Evolutionary conservation across 2,329 filamentous ascomycete species (phyloP), one percentile per base, ranked within the genome.

Genomic region (Raffaelea deltoideospora): DNA sequence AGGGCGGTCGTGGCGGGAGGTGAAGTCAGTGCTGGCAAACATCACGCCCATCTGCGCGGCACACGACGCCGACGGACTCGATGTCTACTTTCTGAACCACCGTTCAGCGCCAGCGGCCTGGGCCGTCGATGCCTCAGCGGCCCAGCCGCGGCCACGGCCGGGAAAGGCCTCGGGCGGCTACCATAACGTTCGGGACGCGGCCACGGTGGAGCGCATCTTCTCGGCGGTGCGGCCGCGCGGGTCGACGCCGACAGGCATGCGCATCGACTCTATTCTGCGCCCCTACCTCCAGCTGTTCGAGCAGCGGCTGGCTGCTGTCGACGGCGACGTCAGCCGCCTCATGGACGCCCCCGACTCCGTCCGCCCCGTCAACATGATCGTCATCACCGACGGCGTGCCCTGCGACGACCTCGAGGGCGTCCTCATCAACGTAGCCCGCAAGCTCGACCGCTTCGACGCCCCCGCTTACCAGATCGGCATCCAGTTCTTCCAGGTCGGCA

Each of bases 401-500:
- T 76, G 67, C 1, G 86, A 95, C 52, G 83, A 93, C 45, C 75
- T 80, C 0, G 80, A 87, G 53, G 65, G 64, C 8, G 65, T 76
- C 20, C 74, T 96, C 33, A 61, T 83, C 29, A 54, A 58, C 4
- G 64, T 72, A 1, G 88, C 86, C 0, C 67, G 67, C 54, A 76
- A 72, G 50, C 69, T 96, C 23, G 79, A 90, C 49, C 57, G 57
- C 35, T 54, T 80, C 8, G 67, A 76, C 9, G 85, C 85, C 0
- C 74, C 79, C 4, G 67, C 76, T 1, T 81, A 81, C 64, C 90
- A 96, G 60, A 64, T 95, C 9, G 88, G 88, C 24, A 74, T 96
- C 39, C 88, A 96, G 55, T 96, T 96, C 62, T 93, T 96, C 64
- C 88, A 95, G 58, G 81, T 96, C 31, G 88, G 90, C 39, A 67